phyloP scores from a whole-genome alignment of 768 basidiomycete genomes.

The Lanmaoa pseudosensibilis region DNA sequence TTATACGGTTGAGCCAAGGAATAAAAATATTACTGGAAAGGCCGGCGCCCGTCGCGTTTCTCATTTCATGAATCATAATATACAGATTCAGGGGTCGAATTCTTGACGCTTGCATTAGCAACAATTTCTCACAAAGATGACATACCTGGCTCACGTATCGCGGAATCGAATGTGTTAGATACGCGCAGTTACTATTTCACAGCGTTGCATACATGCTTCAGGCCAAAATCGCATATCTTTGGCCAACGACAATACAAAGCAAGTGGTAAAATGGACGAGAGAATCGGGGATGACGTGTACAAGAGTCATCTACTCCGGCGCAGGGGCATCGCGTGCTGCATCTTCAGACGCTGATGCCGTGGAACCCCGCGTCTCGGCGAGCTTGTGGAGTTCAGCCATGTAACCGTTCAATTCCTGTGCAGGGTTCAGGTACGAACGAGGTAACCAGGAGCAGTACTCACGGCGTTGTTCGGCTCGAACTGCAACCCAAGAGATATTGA shows the following conservation, averaged over 20 bases:
- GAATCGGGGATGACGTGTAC: neutral
- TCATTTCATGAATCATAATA: too few species aligned
- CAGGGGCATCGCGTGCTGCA: neutral
- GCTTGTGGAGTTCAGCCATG: slow-evolving; percentile 32
- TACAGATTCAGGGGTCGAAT: neutral
- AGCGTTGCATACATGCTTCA: neutral
- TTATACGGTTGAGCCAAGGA: neutral
- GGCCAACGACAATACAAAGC: slow-evolving; percentile 6
- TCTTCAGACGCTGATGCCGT: neutral
- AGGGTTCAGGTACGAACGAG: slow-evolving; percentile 7
- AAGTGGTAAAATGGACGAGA: neutral
- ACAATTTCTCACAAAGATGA: neutral
- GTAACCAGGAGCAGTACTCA: slow-evolving; percentile 27
- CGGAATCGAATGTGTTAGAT: neutral
- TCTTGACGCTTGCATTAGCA: neutral
- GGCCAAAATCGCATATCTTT: slow-evolving; percentile 1
- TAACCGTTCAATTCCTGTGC: slow-evolving; percentile 33
- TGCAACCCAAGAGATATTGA: slow-evolving; percentile 80
- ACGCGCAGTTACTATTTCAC: neutral
- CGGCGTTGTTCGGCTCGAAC: slow-evolving; percentile 72
- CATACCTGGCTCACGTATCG: neutral
- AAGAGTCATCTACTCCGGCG: slow-evolving; percentile 14
- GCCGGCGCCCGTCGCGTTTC: neutral
- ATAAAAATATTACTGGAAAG: neutral
- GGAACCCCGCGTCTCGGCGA: slow-evolving; percentile 15